Conservation (phyloP, 345 rosid genomes). For the Draba incana region DNA sequence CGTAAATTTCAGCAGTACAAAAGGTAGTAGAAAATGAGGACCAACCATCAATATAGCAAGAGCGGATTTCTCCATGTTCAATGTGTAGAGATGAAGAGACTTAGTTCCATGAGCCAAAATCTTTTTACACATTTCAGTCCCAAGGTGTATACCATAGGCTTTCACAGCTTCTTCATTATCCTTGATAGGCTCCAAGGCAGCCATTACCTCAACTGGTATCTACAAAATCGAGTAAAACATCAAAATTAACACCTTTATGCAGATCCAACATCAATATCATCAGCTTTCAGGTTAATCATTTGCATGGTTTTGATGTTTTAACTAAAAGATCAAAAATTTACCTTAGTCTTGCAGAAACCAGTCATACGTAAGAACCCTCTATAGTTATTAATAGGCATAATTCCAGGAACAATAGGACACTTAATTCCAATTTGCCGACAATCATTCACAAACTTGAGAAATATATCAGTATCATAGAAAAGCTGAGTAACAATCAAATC, state of each 20-base stretch:
- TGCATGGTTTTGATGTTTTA: neutral
- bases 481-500: constrained; percentile 86
- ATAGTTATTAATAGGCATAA: constrained; percentile 95
- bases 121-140: constrained; percentile 97
- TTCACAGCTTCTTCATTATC: constrained; percentile 98
- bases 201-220: constrained; percentile 83
- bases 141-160: constrained; percentile 90
- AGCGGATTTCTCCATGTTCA: constrained; percentile 96
- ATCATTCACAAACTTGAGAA: constrained; percentile 91
- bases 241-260: neutral
- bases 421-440: constrained; percentile 88
- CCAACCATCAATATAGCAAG: constrained; percentile 78
- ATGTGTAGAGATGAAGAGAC: constrained; percentile 84
- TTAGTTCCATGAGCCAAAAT: constrained; percentile 86
- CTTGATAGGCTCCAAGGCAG: constrained; percentile 94
- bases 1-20: too few species aligned
- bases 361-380: constrained; percentile 93
- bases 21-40: neutral
- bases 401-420: constrained; percentile 94
- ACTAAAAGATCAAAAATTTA: constrained; percentile 10
- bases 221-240: constrained; percentile 33
- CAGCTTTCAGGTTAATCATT: neutral
- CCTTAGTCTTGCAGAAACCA: constrained; percentile 97
- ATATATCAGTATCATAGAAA: constrained; percentile 87
- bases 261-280: neutral